A percentile compares a stretch with the other conserved stretches of the same genome.
phyloP scores from a whole-genome alignment of 352 stramenopile species.

The Blastocystis sp. region DNA sequence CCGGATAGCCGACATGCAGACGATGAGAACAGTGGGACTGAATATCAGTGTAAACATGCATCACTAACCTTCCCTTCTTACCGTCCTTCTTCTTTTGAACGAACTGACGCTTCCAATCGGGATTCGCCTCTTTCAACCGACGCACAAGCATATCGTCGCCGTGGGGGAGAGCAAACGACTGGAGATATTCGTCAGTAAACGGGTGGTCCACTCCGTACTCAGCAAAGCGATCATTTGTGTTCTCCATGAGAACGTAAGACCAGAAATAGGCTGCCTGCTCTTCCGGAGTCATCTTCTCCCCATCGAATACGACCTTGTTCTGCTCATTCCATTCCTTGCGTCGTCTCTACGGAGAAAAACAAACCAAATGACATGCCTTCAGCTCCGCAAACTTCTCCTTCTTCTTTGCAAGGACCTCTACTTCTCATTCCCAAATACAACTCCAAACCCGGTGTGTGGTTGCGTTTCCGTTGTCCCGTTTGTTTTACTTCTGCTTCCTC shows the following conservation, averaged over 20 bases:
- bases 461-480: background rate
- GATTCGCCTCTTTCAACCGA: background rate
- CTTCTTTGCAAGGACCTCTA: slow-evolving; percentile 24
- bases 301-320: slow-evolving; percentile 10
- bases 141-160: background rate
- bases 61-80: slow-evolving; percentile 8
- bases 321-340: slow-evolving; percentile 18
- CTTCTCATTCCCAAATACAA: too few species aligned
- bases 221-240: background rate
- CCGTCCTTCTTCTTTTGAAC: background rate
- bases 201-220: slow-evolving; percentile 20
- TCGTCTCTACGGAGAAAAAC: background rate
- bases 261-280: slow-evolving; percentile 47
- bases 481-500: background rate
- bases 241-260: slow-evolving; percentile 39
- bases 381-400: slow-evolving; percentile 45
- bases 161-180: background rate
- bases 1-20: slow-evolving; percentile 38
- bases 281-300: background rate
- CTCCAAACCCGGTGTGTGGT: background rate
- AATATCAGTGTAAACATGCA: background rate
- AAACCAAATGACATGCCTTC: background rate
- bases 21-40: slow-evolving; percentile 22
- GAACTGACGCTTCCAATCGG: slow-evolving; percentile 9
- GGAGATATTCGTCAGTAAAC: slow-evolving; percentile 12